Percentiles rank a stretch among this genome's conserved stretches.
Conservation (phyloP, 2,329 filamentous ascomycete genomes). For the Calonectria hawksworthii region DNA sequence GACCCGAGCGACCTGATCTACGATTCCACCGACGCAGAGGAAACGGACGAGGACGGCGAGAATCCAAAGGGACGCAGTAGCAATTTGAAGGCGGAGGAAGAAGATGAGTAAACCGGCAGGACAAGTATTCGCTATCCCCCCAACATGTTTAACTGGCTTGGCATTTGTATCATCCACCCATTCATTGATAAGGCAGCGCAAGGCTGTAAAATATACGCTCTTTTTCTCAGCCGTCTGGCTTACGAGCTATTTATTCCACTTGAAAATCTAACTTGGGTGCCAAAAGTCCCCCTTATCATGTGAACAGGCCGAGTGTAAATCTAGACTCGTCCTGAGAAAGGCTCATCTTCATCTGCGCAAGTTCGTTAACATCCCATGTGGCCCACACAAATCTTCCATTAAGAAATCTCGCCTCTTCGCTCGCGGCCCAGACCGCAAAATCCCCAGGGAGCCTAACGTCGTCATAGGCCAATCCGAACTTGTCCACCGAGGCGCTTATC, state of each 20-base stretch:
- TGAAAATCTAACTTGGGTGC: background rate
- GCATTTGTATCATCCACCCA: background rate
- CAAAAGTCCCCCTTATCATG: background rate
- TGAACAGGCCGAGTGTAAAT: conserved; percentile 36
- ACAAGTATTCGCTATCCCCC: no score
- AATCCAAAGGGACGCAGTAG: no score
- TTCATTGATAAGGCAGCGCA: background rate
- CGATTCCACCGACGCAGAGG: no score
- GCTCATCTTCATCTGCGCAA: conserved; percentile 55
- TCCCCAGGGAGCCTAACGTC: conserved; percentile 53
- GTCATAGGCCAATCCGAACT: conserved; percentile 30
- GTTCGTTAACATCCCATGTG: conserved; percentile 66
- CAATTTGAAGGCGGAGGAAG: no score
- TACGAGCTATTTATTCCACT: background rate
- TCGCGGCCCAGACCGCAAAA: conserved; percentile 61
- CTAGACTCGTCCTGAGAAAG: conserved; percentile 42
- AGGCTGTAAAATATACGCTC: background rate
- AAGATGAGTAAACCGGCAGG: no score
- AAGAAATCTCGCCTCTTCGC: conserved; percentile 61
- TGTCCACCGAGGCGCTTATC: conserved; percentile 24
- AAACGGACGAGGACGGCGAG: no score
- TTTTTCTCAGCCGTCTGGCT: background rate
- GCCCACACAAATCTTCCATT: conserved; percentile 62
- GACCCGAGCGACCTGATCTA: no score
- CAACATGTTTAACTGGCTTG: no score